phyloP scores from a whole-genome alignment of 2,329 filamentous ascomycete species.

The Blumeria graminis region DNA sequence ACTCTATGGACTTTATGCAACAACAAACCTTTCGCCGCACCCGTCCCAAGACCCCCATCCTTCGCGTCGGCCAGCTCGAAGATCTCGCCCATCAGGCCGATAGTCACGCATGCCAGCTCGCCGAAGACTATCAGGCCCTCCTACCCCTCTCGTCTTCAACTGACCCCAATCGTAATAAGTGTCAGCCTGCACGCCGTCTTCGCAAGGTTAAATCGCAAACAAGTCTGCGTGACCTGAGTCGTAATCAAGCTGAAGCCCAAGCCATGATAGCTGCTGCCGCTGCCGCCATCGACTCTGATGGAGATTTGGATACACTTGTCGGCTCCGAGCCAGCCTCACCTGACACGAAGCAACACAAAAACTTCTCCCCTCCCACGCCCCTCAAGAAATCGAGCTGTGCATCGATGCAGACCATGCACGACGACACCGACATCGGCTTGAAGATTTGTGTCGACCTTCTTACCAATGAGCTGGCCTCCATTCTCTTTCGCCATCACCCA shows the following conservation, averaged over 20 bases:
- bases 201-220: constrained; percentile 13
- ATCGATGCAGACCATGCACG: neutral
- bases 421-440: constrained; percentile 9
- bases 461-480: constrained; percentile 9
- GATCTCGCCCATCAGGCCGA: neutral
- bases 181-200: constrained; percentile 3
- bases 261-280: neutral
- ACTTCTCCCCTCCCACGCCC: neutral
- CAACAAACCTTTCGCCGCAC: constrained; percentile 3
- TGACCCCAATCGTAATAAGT: neutral
- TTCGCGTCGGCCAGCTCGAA: constrained; percentile 12
- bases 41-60: constrained; percentile 12
- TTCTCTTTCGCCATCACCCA: constrained; percentile 7
- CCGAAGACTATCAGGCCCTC: constrained; percentile 8
- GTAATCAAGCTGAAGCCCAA: constrained; percentile 4
- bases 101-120: constrained; percentile 8
- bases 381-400: neutral
- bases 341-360: constrained; percentile 1
- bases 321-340: constrained; percentile 7
- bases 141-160: constrained; percentile 6
- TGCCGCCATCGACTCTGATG: constrained; percentile 2
- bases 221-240: constrained; percentile 10
- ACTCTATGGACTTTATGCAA: constrained; percentile 3
- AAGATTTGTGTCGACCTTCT: constrained; percentile 12
- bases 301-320: constrained; percentile 9